Base-by-base conservation (phyloP, 495 filamentous ascomycete genomes). In the Penicillium canariense region DNA sequence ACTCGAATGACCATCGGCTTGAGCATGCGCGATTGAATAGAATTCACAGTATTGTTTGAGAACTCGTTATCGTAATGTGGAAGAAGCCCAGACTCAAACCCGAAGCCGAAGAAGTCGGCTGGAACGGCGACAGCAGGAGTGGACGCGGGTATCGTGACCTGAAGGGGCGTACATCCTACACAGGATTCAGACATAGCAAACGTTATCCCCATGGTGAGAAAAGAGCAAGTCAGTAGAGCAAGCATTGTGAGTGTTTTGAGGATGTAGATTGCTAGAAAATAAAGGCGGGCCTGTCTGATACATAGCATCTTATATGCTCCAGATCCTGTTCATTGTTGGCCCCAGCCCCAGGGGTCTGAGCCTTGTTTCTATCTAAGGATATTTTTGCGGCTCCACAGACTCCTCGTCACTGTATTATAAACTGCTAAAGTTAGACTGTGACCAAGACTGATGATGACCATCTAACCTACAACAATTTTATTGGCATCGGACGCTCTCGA, bases 31-130 rank as follows among this genome's bases (percentile, higher is more conserved):
- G 26, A 25, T 22, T 17, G 47, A 15, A 68, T 50, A 1, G 63
- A 54, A 32, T 60, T 53, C 30, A 68, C 34, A 1, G 64, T 25
- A 28, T 68, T 68, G 5, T 55, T 40, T 1, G 56, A 56, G 50
- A 68, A 63, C 0, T 42, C 18, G 36, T 61, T 66, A 34, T 43
- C 39, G 23, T 44, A 67, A 11, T 56, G 32, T 12, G 42, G 40
- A 11, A 67, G n/a, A 22, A 59, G 52, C 3, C 50, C 58, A 2
- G 61, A 52, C 28, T 61, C 64, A 17, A 59, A 65, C 7, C 61
- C 58, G 43, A 67, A 67, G 28, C 64, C 51, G 20, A 67, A 45
- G 50, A 67, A 67, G 22, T 65, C 55, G n/a, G 52, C 38, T 11
- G 64, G 61, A 8, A 59, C 63, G 4, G 20, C 25, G 14, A 53